Conservation (phyloP, 768 basidiomycete genomes). For the Panaeolus papilionaceus region DNA sequence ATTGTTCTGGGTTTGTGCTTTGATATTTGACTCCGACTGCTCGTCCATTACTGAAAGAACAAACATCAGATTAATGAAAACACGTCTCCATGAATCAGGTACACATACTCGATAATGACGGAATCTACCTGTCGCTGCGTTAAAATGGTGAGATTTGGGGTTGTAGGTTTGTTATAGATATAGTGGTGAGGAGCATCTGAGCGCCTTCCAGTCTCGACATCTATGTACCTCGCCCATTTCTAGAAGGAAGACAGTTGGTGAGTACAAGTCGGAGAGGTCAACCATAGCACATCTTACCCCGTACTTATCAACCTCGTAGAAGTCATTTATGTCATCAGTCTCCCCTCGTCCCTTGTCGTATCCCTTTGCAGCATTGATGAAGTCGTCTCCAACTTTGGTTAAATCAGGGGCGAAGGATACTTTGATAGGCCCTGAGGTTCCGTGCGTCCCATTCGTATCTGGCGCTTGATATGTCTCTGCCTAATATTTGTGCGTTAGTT, state of each 20-base stretch:
- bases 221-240: constrained; percentile 65
- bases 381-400: constrained; percentile 50
- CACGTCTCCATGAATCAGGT: not conserved
- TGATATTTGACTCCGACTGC: constrained; percentile 59
- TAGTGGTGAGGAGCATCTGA: constrained; percentile 61
- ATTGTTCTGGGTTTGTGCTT: constrained; percentile 28
- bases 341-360: constrained; percentile 54
- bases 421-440: constrained; percentile 56
- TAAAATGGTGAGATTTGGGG: constrained; percentile 47
- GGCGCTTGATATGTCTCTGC: constrained; percentile 46
- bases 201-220: constrained; percentile 55
- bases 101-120: constrained; percentile 52
- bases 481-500: constrained; percentile 28
- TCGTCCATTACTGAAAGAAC: constrained; percentile 29
- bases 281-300: constrained; percentile 21
- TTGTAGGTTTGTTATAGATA: constrained; percentile 50
- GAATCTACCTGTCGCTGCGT: constrained; percentile 46
- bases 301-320: constrained; percentile 43
- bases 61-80: not conserved
- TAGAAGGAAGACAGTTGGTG: constrained; percentile 31
- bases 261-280: constrained; percentile 17
- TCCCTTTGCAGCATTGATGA: constrained; percentile 47
- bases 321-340: constrained; percentile 54
- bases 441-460: constrained; percentile 44
- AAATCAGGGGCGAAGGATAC: constrained; percentile 48